Evolutionary conservation across 2,329 filamentous ascomycete species (phyloP), one percentile per base, ranked within the genome.

Genomic region (Monosporascus cannonballus): DNA sequence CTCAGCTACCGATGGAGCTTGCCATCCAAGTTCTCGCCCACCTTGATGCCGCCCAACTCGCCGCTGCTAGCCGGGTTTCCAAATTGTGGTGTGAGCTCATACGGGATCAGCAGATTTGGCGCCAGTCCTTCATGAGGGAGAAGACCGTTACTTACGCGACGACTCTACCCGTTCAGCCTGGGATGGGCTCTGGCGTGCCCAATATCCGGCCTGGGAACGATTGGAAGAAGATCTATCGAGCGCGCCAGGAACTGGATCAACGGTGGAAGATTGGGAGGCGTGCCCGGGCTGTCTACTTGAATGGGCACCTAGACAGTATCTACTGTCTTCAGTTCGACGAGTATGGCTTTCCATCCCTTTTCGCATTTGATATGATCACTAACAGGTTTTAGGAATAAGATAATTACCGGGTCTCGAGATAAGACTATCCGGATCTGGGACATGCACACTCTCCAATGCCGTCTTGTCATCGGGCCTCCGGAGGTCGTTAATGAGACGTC

Each of bases 241-340:
- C 89, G 45, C 86, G 89, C 60, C 81, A 85, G 55, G 80, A 87
- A 56, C 79, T 99, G 56, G 86, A 90, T 61, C 76, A 78, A 59
- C 84, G 89, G 57, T 99, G 94, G 94, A 85, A 83, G 62, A 76
- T 85, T 49, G 87, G 89, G 52, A 85, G 86, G 59, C 55, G 61
- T 41, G 89, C 91, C 8, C 86, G 84, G 46, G 86, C 90, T 0
- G 84, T 96, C 52, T 97, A 96, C 69, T 79, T 99, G 22, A 90
- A 94, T 63, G 94, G 94, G 2, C 94, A 99, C 68, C 85, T 86
- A 25, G 94, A 99, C 69, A 96, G 91, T 59, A 95, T 99, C 53
- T 99, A 99, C 73, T 99, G 94, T 70, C 83, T 96, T 52, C 94
- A 99, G 67, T 99, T 97, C 68, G 94, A 99, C 69, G 93, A 97